Conservation (phyloP, 257 asterid species). For the Solanum virginianum region DNA sequence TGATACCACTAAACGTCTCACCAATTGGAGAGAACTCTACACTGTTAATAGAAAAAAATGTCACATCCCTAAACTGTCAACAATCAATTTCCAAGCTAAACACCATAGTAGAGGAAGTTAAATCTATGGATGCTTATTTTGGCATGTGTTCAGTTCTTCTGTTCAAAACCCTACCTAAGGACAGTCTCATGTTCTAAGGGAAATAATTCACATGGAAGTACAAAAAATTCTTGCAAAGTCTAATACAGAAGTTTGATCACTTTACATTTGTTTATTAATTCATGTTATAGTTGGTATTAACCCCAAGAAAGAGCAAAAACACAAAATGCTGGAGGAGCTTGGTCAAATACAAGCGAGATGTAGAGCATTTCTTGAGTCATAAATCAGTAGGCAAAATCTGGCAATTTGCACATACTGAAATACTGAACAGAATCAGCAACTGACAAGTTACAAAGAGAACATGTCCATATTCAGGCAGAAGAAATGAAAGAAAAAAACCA, state of each 20-base stretch:
- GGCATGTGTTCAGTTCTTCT: background rate
- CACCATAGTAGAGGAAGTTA: background rate
- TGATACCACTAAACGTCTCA: background rate
- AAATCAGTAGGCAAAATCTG: background rate
- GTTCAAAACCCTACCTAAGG: background rate
- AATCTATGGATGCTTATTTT: background rate
- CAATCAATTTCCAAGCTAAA: background rate
- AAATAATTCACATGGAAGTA: background rate
- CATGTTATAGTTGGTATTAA: background rate
- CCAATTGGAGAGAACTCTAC: background rate
- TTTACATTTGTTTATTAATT: background rate
- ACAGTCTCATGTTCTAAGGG: background rate
- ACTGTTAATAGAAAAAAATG: background rate
- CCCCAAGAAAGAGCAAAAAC: background rate
- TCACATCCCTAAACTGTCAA: background rate
- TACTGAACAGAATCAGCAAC: background rate
- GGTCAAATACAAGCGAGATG: background rate
- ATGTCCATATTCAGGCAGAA: background rate
- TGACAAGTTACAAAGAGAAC: background rate
- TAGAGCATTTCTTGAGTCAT: background rate
- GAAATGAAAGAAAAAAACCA: background rate
- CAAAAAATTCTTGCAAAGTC: background rate
- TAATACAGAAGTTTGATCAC: background rate
- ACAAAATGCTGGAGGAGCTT: background rate
- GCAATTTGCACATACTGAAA: background rate